phyloP scores from a whole-genome alignment of 2,329 filamentous ascomycete species.

The Bertia moriformis region DNA sequence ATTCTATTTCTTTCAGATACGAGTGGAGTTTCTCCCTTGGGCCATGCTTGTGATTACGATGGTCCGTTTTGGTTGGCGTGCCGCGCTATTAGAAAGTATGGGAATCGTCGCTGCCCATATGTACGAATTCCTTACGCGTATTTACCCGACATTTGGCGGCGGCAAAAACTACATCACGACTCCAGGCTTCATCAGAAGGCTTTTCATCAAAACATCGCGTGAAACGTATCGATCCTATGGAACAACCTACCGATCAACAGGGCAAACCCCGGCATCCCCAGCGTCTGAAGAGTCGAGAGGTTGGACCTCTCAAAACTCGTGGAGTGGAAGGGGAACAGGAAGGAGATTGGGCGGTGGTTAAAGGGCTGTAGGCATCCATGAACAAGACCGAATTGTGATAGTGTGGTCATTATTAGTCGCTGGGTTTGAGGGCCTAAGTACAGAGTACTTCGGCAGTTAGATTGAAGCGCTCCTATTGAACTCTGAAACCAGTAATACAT shows the following conservation, averaged over 20 bases:
- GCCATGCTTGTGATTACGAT: conserved; percentile 42
- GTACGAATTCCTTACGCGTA: conserved; percentile 51
- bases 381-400: no score
- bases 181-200: conserved; percentile 36
- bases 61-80: conserved; percentile 30
- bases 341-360: background rate
- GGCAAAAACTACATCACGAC: conserved; percentile 43
- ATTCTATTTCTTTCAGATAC: background rate
- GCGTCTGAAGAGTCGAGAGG: background rate
- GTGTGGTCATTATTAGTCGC: no score
- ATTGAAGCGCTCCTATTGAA: no score
- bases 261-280: background rate
- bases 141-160: conserved; percentile 52
- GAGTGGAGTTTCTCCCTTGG: conserved; percentile 41
- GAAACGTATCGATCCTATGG: background rate
- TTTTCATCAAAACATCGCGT: conserved; percentile 23
- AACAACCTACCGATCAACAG: background rate
- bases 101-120: conserved; percentile 49
- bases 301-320: background rate
- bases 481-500: no score
- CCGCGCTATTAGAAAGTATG: conserved; percentile 18
- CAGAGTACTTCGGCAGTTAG: no score
- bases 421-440: no score
- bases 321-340: background rate
- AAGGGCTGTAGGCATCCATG: no score